These are phyloP conservation scores for Cenchrus americanus DNA, from an alignment of 176 grass and related monocot genomes.

Conservation along the genomic window DNA sequence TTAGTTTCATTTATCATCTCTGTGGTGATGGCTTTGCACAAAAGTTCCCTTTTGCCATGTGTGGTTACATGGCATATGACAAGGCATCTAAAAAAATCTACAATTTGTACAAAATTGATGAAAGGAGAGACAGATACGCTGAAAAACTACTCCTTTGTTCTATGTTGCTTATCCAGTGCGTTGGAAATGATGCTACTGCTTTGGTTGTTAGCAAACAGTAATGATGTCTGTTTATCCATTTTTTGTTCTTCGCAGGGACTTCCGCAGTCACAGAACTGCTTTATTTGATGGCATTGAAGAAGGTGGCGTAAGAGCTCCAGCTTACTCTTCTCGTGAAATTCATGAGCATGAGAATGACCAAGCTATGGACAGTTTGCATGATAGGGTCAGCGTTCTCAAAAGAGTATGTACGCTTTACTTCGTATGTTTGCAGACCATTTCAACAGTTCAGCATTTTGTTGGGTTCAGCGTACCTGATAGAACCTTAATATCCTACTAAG, in stretches of 20 bases:
- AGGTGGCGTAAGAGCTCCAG: conserved; percentile 55
- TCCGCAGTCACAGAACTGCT: conserved; percentile 56
- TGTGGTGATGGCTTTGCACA: not conserved
- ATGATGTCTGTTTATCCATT: conserved; percentile 1
- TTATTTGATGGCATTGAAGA: conserved; percentile 88
- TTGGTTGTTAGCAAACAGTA: not conserved
- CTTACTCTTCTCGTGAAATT: conserved; percentile 81
- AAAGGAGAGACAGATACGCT: not conserved
- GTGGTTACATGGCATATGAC: not conserved
- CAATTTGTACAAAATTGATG: not conserved
- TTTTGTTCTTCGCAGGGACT: conserved; percentile 44
- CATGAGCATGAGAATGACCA: conserved; percentile 79
- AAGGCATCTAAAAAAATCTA: not conserved
- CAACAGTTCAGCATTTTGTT: not conserved
- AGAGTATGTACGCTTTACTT: conserved; percentile 55
- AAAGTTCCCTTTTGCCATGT: not conserved
- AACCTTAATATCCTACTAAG: conserved; percentile 11
- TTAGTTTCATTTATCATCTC: not conserved
- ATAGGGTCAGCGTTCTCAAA: conserved; percentile 80
- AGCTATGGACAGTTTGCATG: conserved; percentile 72
- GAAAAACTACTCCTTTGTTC: not conserved
- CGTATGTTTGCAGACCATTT: conserved; percentile 7
- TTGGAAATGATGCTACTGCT: conserved; percentile 2
- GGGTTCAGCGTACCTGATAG: not conserved
- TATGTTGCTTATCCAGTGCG: not conserved